Evolutionary conservation across 2,329 filamentous ascomycete genomes (phyloP).

Genomic region (Fusarium armeniacum): DNA sequence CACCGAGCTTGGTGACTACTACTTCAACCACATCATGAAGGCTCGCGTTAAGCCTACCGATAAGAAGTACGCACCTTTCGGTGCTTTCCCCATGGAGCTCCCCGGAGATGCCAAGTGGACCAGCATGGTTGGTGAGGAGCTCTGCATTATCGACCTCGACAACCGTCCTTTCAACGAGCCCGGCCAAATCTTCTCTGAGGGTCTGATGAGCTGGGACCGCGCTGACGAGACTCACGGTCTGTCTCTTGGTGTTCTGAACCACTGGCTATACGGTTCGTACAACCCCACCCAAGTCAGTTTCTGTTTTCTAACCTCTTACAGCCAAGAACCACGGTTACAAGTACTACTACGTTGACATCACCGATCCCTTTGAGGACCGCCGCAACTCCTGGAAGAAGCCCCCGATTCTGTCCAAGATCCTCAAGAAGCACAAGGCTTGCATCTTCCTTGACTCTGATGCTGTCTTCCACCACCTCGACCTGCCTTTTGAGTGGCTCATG

Average conservation of each 20-base stretch:
- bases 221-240: slow-evolving; percentile 53
- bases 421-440: slow-evolving; percentile 60
- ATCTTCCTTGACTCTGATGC: slow-evolving; percentile 62
- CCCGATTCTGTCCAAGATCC: slow-evolving; percentile 58
- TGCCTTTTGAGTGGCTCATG: slow-evolving; percentile 63
- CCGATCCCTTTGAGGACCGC: slow-evolving; percentile 56
- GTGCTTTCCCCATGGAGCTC: slow-evolving; percentile 54
- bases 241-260: slow-evolving; percentile 60
- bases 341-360: slow-evolving; percentile 61
- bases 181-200: slow-evolving; percentile 55
- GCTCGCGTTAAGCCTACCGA: slow-evolving; percentile 47
- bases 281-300: not conserved
- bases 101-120: slow-evolving; percentile 52
- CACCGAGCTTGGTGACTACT: slow-evolving; percentile 52
- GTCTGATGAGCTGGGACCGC: slow-evolving; percentile 56
- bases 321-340: slow-evolving; percentile 63
- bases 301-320: slow-evolving; percentile 46
- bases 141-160: slow-evolving; percentile 63
- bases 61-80: slow-evolving; percentile 50
- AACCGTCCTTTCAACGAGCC: slow-evolving; percentile 57
- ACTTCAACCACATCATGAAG: slow-evolving; percentile 53
- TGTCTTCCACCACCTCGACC: slow-evolving; percentile 60
- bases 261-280: slow-evolving; percentile 59
- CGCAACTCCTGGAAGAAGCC: slow-evolving; percentile 64
- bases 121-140: slow-evolving; percentile 54